Evolutionary conservation across 1,284 basidiomycete genomes (phyloP).

Genomic region (Boletus hoseneyae): DNA sequence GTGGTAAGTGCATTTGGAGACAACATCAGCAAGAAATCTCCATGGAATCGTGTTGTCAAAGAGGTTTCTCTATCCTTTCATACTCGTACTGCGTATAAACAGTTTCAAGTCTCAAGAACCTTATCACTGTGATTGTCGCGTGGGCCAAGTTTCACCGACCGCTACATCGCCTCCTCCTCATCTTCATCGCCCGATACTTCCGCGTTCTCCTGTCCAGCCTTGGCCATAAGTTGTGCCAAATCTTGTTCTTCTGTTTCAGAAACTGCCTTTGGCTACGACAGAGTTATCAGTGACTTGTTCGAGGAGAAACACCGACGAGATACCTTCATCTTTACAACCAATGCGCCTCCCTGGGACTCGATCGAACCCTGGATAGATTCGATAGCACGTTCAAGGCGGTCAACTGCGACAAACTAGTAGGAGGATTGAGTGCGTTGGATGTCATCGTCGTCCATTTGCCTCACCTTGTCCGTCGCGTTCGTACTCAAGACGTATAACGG

Average conservation of each 20-base stretch:
- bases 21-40: no score
- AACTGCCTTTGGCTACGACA: conserved; percentile 83
- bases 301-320: conserved; percentile 11
- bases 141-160: background rate
- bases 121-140: no score
- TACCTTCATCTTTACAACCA: conserved; percentile 97
- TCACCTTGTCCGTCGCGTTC: conserved; percentile 93
- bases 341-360: conserved; percentile 78
- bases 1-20: no score
- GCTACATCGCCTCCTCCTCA: conserved; percentile 58
- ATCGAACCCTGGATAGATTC: conserved; percentile 87
- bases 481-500: conserved; percentile 95
- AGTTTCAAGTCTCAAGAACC: no score
- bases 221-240: conserved; percentile 91
- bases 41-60: no score
- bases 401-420: conserved; percentile 78
- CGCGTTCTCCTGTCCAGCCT: conserved; percentile 87
- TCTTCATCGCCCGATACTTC: conserved; percentile 94
- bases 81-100: no score
- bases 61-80: no score
- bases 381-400: conserved; percentile 90
- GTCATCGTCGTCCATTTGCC: background rate
- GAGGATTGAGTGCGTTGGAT: background rate
- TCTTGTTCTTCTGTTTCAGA: conserved; percentile 97
- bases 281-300: background rate